Base-by-base conservation (phyloP, 768 basidiomycete species). In the Leucosporidium scottii region DNA sequence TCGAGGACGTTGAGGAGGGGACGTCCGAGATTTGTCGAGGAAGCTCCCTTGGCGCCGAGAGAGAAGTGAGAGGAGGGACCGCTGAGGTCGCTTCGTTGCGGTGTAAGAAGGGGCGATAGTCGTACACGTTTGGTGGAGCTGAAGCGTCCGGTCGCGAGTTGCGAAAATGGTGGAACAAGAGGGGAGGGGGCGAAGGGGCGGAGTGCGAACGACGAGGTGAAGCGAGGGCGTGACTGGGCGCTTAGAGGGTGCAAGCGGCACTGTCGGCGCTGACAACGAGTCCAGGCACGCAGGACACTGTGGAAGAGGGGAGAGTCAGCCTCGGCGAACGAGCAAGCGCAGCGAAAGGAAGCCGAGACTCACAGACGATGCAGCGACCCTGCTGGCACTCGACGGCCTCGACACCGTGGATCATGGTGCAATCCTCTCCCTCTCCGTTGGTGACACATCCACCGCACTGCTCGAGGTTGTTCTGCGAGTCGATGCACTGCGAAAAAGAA, bases 401-500 rank as follows among this genome's bases (percentile, higher is more conserved):
- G 25, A 82, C 85, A 61, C 85, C 84, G 59, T 78, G 70, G 73
- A 91, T 89, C 51, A 82, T 78, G 21, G 85, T 86, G 78, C 88
- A 91, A 77, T 91, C 87, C 77, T 85, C 79, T 36, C 89, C 89
- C 53, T 79, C 75, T 25, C 84, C 85, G 30, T 70, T 57, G 21
- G 83, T 80, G 2, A 83, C 78, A 75, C 89, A 90, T 44, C 89
- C 89, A 71, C 88, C 89, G 78, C 89, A 90, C 27, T 85, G 85
- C 69, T 84, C 81, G 50, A 90, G 82, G 72, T 90, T 87, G 54
- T 79, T 79, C 23, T 78, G 72, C 54, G 82, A 82, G 78, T 90
- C 87, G 62, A 90, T 75, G 75, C 80, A 79, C 70, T 80, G 57
- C 17, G 12, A 17, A 36, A 21, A 17, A 30, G 39, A 13, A 34